These are phyloP conservation scores for Vigna trinervia DNA, from an alignment of 306 rosid genomes.

Conservation along the genomic window DNA sequence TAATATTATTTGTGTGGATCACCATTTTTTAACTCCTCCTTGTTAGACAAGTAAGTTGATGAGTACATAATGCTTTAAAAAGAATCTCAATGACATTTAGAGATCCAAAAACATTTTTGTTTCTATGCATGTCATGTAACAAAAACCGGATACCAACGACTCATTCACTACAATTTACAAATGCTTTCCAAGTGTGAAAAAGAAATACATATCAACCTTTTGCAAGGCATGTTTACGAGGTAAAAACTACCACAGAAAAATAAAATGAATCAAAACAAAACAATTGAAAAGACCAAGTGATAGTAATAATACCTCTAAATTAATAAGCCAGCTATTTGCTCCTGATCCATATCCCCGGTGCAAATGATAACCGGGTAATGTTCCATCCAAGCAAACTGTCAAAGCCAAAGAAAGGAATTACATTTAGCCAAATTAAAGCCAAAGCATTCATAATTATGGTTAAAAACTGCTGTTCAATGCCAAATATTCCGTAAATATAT, in stretches of 20 bases:
- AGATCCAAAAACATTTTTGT: constrained; percentile 24
- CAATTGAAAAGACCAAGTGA: constrained; percentile 14
- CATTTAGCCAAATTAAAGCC: constrained; percentile 36
- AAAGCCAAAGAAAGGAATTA: constrained; percentile 18
- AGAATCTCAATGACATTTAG: not conserved
- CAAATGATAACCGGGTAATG: constrained; percentile 89
- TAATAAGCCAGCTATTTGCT: constrained; percentile 85
- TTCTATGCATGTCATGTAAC: not conserved
- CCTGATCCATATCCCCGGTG: constrained; percentile 92
- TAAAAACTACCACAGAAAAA: not conserved
- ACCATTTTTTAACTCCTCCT: too few relatives aligned
- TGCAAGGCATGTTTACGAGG: not conserved
- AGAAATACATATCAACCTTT: constrained; percentile 21
- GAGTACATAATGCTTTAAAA: constrained; percentile 4
- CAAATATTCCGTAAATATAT: not conserved
- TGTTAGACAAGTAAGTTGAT: not conserved
- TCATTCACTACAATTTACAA: constrained; percentile 6
- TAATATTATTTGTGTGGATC: too few relatives aligned
- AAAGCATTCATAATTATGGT: not conserved
- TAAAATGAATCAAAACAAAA: not conserved
- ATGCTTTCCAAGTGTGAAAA: constrained; percentile 6
- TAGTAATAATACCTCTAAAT: constrained; percentile 84
- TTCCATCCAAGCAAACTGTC: constrained; percentile 95
- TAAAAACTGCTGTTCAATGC: not conserved
- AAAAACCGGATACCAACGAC: constrained; percentile 25